Conservation (phyloP, 176 grass and related monocot species). For the barley (Hordeum vulgare) region MorexV3_pseudomolecules_assembly NC_058521.1:109803252-109803751, state of each 20-base stretch:
- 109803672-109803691: slow-evolving; percentile 23
- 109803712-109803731: slow-evolving; percentile 35
- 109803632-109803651: slow-evolving; percentile 41
- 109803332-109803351: background rate
- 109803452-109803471: slow-evolving; percentile 33
- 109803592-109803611: slow-evolving; percentile 39
- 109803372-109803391: background rate
- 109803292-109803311: slow-evolving; percentile 54
- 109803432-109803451: background rate
- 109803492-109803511: slow-evolving; percentile 52
- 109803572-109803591: slow-evolving; percentile 30
- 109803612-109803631: slow-evolving; percentile 38
- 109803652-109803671: slow-evolving; percentile 30
- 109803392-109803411: background rate
- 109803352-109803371: background rate
- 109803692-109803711: slow-evolving; percentile 40
- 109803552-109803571: slow-evolving; percentile 37
- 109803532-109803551: slow-evolving; percentile 31
- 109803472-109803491: slow-evolving; percentile 39
- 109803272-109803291: slow-evolving; percentile 47
- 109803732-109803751: slow-evolving; percentile 12
- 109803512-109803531: slow-evolving; percentile 34
- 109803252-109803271: slow-evolving; percentile 47
- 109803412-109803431: background rate
- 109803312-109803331: slow-evolving; percentile 43